These are phyloP conservation scores for Tetrahymena thermophila DNA, from an alignment of 73 alveolate species.

Conservation along the genomic window DNA sequence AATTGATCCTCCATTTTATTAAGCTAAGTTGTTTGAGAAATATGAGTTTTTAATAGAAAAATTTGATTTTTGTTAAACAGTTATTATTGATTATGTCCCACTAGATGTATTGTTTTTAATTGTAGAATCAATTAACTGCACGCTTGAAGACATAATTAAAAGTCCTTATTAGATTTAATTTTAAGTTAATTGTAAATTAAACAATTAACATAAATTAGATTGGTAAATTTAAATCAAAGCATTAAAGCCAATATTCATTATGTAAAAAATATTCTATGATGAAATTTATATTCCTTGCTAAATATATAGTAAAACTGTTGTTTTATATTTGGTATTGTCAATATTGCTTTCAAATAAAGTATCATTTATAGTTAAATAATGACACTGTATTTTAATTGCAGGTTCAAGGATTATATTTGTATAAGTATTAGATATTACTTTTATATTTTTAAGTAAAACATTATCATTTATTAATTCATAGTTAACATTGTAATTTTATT, in stretches of 20 bases:
- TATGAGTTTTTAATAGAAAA: neutral
- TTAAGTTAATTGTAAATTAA: neutral
- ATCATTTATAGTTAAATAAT: too few relatives aligned
- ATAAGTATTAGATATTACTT: too few relatives aligned
- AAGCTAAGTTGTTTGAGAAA: neutral
- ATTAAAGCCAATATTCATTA: neutral
- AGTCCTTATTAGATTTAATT: neutral
- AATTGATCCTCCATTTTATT: neutral
- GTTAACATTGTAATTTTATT: too few relatives aligned
- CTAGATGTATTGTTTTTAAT: neutral
- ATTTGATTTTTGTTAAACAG: neutral
- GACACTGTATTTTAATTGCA: too few relatives aligned
- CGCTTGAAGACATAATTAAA: neutral
- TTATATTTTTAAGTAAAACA: too few relatives aligned
- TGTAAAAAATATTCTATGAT: neutral
- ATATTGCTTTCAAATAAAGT: neutral
- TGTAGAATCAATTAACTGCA: neutral
- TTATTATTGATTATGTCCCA: neutral
- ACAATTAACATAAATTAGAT: neutral
- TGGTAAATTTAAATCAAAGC: neutral
- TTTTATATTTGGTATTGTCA: neutral
- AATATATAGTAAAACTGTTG: neutral
- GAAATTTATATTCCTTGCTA: neutral
- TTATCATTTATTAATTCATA: too few relatives aligned
- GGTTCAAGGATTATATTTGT: too few relatives aligned